A percentile compares a stretch with the other conserved stretches of the same genome.
These are phyloP conservation scores for Torulaspora pretoriensis DNA, from an alignment of 1,139 yeast genomes.

Conservation along the genomic window DNA sequence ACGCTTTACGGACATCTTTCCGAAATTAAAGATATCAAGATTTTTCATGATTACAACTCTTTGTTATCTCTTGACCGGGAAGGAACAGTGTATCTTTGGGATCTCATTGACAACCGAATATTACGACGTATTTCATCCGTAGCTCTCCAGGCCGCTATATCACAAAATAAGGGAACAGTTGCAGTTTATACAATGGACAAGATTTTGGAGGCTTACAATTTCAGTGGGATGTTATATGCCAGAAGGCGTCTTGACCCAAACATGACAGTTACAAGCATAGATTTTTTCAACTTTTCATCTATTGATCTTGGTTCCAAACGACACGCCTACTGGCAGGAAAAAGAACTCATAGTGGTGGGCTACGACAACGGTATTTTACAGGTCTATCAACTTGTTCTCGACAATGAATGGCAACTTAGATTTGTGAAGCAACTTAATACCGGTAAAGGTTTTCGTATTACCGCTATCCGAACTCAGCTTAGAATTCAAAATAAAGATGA, in stretches of 20 bases:
- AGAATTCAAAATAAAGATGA: conserved; percentile 15
- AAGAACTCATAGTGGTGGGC: conserved; percentile 39
- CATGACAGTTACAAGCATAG: conserved; percentile 20
- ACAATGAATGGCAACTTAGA: conserved; percentile 27
- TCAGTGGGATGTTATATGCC: conserved; percentile 51
- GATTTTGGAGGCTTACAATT: conserved; percentile 42
- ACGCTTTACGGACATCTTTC: conserved; percentile 52
- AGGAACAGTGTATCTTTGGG: conserved; percentile 59
- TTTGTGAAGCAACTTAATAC: conserved; percentile 22
- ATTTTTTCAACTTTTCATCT: conserved; percentile 30
- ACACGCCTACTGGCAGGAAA: conserved; percentile 40
- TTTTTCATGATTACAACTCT: conserved; percentile 49
- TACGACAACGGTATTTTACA: conserved; percentile 33
- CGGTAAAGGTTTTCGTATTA: conserved; percentile 18
- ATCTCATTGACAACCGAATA: conserved; percentile 47
- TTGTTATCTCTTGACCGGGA: conserved; percentile 48
- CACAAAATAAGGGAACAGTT: conserved; percentile 54
- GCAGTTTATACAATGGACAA: conserved; percentile 37
- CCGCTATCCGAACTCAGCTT: conserved; percentile 25
- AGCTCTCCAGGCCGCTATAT: conserved; percentile 42
- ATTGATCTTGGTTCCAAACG: conserved; percentile 28
- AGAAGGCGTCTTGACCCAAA: conserved; percentile 13
- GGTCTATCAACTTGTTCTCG: conserved; percentile 31
- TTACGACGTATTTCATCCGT: conserved; percentile 42
- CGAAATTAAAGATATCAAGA: conserved; percentile 42